Evolutionary conservation across 106 monocot genomes (phyloP).

Genomic region (Apostasia ramifera): DNA sequence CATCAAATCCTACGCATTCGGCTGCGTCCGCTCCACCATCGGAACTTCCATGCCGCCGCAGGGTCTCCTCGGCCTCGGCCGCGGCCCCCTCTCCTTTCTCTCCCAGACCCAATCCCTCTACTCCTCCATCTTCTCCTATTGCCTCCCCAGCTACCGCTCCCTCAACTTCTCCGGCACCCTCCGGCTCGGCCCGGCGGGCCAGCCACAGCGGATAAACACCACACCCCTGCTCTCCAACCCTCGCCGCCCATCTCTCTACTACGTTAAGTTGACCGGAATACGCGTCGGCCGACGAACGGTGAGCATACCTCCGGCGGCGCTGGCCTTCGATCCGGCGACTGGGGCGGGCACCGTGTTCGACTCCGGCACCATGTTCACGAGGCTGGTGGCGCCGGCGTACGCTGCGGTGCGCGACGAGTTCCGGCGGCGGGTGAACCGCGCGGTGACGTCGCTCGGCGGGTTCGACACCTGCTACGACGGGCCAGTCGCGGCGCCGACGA

Average conservation of each 20-base stretch:
- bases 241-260: conserved; percentile 35
- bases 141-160: conserved; percentile 67
- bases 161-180: conserved; percentile 80
- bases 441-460: conserved; percentile 63
- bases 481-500: conserved; percentile 32
- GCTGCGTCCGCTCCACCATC: conserved; percentile 25
- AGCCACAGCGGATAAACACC: conserved; percentile 47
- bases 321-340: conserved; percentile 29
- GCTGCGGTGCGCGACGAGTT: conserved; percentile 31
- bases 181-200: conserved; percentile 52
- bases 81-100: conserved; percentile 49
- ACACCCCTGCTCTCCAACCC: conserved; percentile 64
- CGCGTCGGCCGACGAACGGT: conserved; percentile 16
- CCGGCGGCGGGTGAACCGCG: conserved; percentile 31
- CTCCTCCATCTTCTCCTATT: conserved; percentile 73
- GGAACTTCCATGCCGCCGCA: conserved; percentile 58
- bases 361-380: conserved; percentile 43
- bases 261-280: conserved; percentile 33
- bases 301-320: conserved; percentile 10
- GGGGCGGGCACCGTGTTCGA: conserved; percentile 46
- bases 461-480: conserved; percentile 97
- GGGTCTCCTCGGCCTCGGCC: conserved; percentile 70
- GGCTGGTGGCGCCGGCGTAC: conserved; percentile 40
- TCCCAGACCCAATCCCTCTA: conserved; percentile 50
- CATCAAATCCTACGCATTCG: conserved; percentile 45